These are phyloP conservation scores for Truncatella angustata DNA, from an alignment of 2,329 filamentous ascomycete species.

Conservation along the genomic window DNA sequence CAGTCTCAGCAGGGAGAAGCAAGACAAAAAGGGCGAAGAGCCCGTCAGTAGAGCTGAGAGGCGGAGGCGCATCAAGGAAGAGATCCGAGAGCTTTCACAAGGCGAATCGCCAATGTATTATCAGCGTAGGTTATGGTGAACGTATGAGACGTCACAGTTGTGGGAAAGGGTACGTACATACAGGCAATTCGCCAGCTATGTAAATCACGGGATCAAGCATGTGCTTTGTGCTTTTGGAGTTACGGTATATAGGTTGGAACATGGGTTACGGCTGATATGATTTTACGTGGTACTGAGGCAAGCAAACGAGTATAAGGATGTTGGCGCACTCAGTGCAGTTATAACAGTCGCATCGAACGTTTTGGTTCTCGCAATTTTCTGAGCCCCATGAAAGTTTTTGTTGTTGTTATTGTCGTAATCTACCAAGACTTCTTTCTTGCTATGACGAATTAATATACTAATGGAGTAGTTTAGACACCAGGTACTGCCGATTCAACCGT, in stretches of 20 bases:
- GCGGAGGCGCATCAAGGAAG: slow-evolving; percentile 56
- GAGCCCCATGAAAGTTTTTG: no score
- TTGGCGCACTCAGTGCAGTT: no score
- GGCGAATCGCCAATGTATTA: slow-evolving; percentile 48
- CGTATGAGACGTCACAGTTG: no score
- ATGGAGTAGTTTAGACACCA: no score
- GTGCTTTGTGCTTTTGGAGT: not conserved
- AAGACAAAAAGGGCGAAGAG: slow-evolving; percentile 31
- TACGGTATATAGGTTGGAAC: not conserved
- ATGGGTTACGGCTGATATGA: no score
- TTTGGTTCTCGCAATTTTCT: no score
- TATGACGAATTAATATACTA: no score
- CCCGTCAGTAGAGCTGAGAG: slow-evolving; percentile 52
- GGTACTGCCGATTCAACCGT: not conserved
- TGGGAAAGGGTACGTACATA: no score
- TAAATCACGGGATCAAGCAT: not conserved
- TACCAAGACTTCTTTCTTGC: no score
- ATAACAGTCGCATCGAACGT: no score
- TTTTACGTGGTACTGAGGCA: no score
- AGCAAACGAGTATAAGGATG: no score
- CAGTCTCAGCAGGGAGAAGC: slow-evolving; percentile 23
- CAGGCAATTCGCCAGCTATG: not conserved
- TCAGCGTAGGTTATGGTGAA: slow-evolving; percentile 53
- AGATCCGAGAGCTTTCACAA: slow-evolving; percentile 48
- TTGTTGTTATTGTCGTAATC: not conserved